Conservation (phyloP, 768 basidiomycete species). For the Kwoniella heveanensis region DNA sequence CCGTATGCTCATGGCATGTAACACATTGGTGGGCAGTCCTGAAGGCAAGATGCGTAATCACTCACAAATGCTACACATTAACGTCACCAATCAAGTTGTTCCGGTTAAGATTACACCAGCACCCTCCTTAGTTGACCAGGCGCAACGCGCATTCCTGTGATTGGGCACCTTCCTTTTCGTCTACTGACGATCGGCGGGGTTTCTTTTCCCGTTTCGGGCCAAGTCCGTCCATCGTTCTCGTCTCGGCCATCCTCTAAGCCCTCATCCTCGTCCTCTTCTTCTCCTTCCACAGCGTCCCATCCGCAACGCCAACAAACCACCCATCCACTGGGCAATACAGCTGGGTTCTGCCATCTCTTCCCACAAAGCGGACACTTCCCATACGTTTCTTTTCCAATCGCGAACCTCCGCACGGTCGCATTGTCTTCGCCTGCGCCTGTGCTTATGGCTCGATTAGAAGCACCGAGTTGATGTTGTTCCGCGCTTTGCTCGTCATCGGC, state of each 20-base stretch:
- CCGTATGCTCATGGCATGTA: too few species aligned
- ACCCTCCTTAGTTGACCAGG: constrained; percentile 87
- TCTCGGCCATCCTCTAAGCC: constrained; percentile 22
- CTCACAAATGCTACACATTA: not conserved
- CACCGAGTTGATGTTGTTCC: not conserved
- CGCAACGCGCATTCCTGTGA: constrained; percentile 74
- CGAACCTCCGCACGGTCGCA: constrained; percentile 50
- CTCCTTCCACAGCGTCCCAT: constrained; percentile 73
- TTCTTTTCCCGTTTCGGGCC: too few species aligned
- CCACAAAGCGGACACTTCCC: constrained; percentile 85
- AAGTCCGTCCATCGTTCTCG: too few species aligned
- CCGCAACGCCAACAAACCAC: constrained; percentile 93
- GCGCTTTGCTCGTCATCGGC: not conserved
- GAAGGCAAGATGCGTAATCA: not conserved
- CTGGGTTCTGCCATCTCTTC: constrained; percentile 75
- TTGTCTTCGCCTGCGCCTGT: not conserved
- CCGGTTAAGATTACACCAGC: constrained; percentile 61
- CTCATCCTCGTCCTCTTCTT: constrained; percentile 33
- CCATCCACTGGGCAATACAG: constrained; percentile 87
- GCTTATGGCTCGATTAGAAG: not conserved
- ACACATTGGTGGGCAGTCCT: too few species aligned
- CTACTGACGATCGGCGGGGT: not conserved
- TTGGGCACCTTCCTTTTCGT: constrained; percentile 72
- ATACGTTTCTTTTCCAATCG: constrained; percentile 67
- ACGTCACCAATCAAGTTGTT: too few species aligned